phyloP scores from a whole-genome alignment of 2,329 filamentous ascomycete species.

The Arthrobotrys sphaeroides region DNA sequence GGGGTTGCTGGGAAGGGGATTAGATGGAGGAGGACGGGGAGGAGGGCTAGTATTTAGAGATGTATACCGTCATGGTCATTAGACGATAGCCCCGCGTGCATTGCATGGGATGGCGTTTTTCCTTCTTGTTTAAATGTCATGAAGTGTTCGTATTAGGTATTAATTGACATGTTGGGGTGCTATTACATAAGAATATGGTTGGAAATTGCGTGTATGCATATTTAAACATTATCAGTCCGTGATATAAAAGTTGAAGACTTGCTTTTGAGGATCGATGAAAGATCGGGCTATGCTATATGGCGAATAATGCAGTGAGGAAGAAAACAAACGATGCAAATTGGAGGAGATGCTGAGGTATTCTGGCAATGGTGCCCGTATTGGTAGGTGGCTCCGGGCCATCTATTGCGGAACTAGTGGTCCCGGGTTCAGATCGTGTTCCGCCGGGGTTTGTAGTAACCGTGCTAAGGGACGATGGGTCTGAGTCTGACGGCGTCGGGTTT shows the following conservation, averaged over 20 bases:
- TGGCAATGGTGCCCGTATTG: not conserved
- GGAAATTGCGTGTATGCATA: not conserved
- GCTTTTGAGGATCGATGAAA: not conserved
- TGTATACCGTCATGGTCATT: slow-evolving; percentile 7
- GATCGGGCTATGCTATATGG: not conserved
- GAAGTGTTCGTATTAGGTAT: not conserved
- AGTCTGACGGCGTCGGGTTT: not conserved
- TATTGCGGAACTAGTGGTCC: not conserved
- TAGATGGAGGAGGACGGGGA: slow-evolving; percentile 61
- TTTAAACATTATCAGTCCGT: not conserved
- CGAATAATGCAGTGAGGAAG: not conserved
- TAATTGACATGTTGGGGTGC: not conserved
- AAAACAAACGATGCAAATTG: not conserved
- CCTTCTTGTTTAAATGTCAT: not conserved
- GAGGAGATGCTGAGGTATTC: not conserved
- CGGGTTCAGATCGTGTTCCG: not conserved
- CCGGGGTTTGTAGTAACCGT: not conserved
- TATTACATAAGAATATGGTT: not conserved
- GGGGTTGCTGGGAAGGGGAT: slow-evolving; percentile 59
- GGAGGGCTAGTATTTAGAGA: slow-evolving; percentile 58
- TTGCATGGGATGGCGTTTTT: slow-evolving; percentile 25
- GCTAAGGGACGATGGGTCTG: not conserved
- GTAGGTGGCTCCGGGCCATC: not conserved
- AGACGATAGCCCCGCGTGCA: not conserved
- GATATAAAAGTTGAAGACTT: too few species aligned